phyloP scores from a whole-genome alignment of 2,329 filamentous ascomycete genomes.

The Sphaerulina vaccinii region DNA sequence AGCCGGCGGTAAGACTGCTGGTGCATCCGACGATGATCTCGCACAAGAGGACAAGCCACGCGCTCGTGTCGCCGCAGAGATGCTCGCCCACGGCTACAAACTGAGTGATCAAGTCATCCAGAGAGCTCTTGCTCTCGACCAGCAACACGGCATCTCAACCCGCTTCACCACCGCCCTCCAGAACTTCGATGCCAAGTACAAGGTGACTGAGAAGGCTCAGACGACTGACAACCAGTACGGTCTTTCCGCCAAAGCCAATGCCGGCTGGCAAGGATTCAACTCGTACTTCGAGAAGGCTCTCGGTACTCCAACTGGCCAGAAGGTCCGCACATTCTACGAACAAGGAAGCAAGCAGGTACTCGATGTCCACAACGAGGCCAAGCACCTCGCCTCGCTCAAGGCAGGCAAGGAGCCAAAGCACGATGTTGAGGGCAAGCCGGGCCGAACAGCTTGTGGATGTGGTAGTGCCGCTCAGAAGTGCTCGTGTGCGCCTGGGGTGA shows the following conservation, averaged over 20 bases:
- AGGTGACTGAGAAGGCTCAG: conserved; percentile 82
- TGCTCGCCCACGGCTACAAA: conserved; percentile 90
- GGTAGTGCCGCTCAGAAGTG: conserved; percentile 44
- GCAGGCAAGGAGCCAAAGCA: conserved; percentile 52
- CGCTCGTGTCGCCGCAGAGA: conserved; percentile 89
- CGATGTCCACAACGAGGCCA: conserved; percentile 90
- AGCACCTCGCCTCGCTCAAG: conserved; percentile 85
- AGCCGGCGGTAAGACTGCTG: conserved; percentile 58
- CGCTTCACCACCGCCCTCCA: conserved; percentile 76
- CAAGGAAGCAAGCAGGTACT: conserved; percentile 82
- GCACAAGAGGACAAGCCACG: conserved; percentile 96
- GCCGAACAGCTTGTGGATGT: conserved; percentile 50
- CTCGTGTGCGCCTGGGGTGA: conserved; percentile 45
- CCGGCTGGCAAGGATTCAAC: conserved; percentile 65
- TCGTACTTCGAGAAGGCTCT: conserved; percentile 95
- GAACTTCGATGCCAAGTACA: conserved; percentile 79
- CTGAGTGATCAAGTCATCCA: conserved; percentile 76
- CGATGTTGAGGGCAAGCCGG: conserved; percentile 38
- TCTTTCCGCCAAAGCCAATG: conserved; percentile 70
- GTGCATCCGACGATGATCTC: conserved; percentile 62
- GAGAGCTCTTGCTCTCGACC: conserved; percentile 81
- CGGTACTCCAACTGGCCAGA: conserved; percentile 82
- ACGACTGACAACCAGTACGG: conserved; percentile 82
- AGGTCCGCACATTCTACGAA: conserved; percentile 83
- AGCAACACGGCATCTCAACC: conserved; percentile 79